Base-by-base conservation (phyloP, 176 grass and related monocot genomes). In the Poa pratensis region DNA sequence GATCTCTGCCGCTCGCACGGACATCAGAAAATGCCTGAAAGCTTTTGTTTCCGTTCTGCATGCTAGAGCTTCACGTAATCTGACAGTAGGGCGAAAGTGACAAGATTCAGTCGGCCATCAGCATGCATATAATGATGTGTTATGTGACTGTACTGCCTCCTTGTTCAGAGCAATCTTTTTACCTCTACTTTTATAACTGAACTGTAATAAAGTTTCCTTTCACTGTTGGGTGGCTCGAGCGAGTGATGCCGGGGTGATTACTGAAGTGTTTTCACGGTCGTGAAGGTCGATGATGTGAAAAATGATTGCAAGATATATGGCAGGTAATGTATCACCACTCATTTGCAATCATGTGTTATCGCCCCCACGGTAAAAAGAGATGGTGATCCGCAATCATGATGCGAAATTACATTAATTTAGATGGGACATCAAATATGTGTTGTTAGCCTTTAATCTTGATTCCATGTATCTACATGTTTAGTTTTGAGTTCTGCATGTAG, bases 141-240 rank as follows among this genome's bases (percentile, higher is more conserved):
- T 73, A 86, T 37, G 88, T 79, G 88, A 86, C 5, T 23, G 73
- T 83, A 73, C 74, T 78, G 34, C 40, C 79, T 45, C 26, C 78
- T 8, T 69, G 77, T 40, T n/a, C 43, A 34, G 74, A 45, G 5
- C 28, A 81, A 43, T 69, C 32, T 69, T 88, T 89, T 77, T 85
- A 85, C 82, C 3, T 7, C 46, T 16, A 16, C 48, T 50, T 50
- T 50, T 50, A 5, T 14, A 16, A 10, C 7, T 3, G 10, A 4
- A 67, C 28, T 35, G 67, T 19, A 20, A 15, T 59, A 16, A 34
- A 50, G 43, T 50, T 45, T 40, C 20, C 48, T 69, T 40, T 32
- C 61, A 19, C 23, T 12, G 19, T 19, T 26, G 3, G 23, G 24
- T 16, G 23, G 35, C 14, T 69, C 5, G 26, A 61, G 2, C 5